Evolutionary conservation across 805 yeast genomes (phyloP), one percentile per base, ranked within the genome.

Genomic region (Torulaspora gathmanii): DNA sequence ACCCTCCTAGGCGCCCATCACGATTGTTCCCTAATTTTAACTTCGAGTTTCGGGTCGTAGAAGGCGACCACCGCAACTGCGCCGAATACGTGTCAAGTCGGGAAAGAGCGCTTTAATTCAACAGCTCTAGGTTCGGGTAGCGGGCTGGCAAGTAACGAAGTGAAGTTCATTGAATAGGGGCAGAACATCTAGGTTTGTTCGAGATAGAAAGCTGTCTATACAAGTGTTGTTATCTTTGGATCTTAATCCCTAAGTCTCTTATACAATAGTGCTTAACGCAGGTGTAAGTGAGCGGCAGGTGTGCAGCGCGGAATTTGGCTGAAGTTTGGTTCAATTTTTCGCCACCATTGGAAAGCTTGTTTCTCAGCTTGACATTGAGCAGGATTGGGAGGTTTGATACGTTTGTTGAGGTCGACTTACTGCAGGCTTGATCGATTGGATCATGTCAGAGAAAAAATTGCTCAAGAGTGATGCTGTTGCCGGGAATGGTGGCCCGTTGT

Each of bases 381-480:
- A 22, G 8, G 25, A 22, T 5, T 10, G 8, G 25, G 25, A 22
- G 25, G 4, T 16, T 11, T 5, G 12, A n/a, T 12, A 30, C 10
- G 17, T 15, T 10, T 8, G 34, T 11, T 12, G 17, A 15, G n/a
- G 4, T 8, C 4, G 16, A 31, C 11, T 31, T 31, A 10, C 12
- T 12, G 8, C 16, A 16, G 20, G 11, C 20, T 31, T 15, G 20
- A 22, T 31, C 17, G 20, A 26, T n/a, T n/a, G n/a, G 29, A 29
- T 17, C 16, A 48, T 48, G 51, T 48, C 49, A 19, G 46, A 45
- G 10, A 48, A 42, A 22, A 48, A 42, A 40, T 16, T 40, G 19
- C 9, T 35, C 15, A 38, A 36, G 23, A 35, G 16, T 5, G 42
- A 43, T 20, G 22, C 23, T 6, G 12, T 19, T 12, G 34, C 27